Base-by-base conservation (phyloP, 2,329 filamentous ascomycete genomes). In the Fusarium sp. region DNA sequence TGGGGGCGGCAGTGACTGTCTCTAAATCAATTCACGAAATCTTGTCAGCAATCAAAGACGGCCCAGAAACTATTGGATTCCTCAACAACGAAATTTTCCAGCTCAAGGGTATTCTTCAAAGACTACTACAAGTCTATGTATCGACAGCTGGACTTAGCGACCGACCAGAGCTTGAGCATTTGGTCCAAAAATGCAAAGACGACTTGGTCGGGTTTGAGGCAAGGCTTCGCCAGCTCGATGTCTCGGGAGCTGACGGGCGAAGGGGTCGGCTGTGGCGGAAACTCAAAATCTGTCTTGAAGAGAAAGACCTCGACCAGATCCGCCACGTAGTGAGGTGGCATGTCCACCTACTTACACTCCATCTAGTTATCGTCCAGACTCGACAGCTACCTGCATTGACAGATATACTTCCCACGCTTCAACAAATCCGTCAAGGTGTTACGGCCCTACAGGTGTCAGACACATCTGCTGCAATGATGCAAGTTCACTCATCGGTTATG, bases 121-220 rank as follows among this genome's bases (percentile, higher is more conserved):
- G 44, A 2, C 5, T 64, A 1, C 2, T n/a, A 0, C 0, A 45
- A 16, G 0, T 50, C 10, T 8, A 3, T 40, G 18, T 0, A 0
- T 50, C 1, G 0, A 30, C 7, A 20, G 15, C 3, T 2, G 5
- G 1, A 8, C 18, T 2, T 40, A 1, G 0, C 3, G 61, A 64
- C 6, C 44, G 6, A 3, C 20, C 44, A 4, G 43, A 40, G 8
- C 14, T 57, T 2, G 3, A 40, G 0, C 0, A 0, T 1, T 4
- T 42, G 2, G 62, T 18, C 0, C 5, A 32, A 9, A 63, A 5
- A 14, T 64, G 62, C 12, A 2, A 30, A 3, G 15, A 11, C 0
- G 45, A 64, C 18, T 5, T 64, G 20, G 0, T 3, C 5, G 0
- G 0, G 1, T 49, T 64, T 9, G 1, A 40, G 0, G 5, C 0